These are phyloP conservation scores for Diversispora epigaea DNA, from an alignment of 192 early-diverging fungal genomes.

Conservation along the genomic window DNA sequence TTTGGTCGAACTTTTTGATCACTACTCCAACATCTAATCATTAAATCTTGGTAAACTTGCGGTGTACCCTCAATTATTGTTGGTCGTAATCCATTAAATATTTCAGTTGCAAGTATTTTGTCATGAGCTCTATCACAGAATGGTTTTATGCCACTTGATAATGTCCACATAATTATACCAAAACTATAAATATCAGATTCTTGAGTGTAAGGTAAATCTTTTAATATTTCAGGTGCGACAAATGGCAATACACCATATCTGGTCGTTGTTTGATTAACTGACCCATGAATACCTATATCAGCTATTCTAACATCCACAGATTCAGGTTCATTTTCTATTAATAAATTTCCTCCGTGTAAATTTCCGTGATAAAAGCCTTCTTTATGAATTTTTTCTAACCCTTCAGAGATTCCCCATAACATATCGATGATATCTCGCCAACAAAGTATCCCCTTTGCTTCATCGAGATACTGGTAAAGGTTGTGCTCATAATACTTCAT, in stretches of 20 bases:
- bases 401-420: not conserved
- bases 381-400: constrained; percentile 6
- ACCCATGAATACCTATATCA: constrained; percentile 3
- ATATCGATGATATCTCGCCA: not conserved
- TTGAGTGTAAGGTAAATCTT: not conserved
- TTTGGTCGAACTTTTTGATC: constrained; percentile 29
- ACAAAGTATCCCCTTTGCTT: not conserved
- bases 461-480: not conserved
- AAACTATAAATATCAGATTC: constrained; percentile 44
- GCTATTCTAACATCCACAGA: not conserved
- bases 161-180: constrained; percentile 46
- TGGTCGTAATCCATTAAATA: constrained; percentile 38
- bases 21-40: constrained; percentile 42
- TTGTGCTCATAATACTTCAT: not conserved
- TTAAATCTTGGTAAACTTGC: constrained; percentile 33
- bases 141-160: constrained; percentile 39
- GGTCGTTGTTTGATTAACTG: not conserved
- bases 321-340: not conserved
- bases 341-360: constrained; percentile 21
- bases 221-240: constrained; percentile 38
- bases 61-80: constrained; percentile 40
- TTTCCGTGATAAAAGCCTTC: not conserved
- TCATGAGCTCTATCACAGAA: constrained; percentile 35
- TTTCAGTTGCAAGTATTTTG: constrained; percentile 26
- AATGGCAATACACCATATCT: constrained; percentile 39